Base-by-base conservation (phyloP, 345 rosid species). In the Lepidium sativum region DNA sequence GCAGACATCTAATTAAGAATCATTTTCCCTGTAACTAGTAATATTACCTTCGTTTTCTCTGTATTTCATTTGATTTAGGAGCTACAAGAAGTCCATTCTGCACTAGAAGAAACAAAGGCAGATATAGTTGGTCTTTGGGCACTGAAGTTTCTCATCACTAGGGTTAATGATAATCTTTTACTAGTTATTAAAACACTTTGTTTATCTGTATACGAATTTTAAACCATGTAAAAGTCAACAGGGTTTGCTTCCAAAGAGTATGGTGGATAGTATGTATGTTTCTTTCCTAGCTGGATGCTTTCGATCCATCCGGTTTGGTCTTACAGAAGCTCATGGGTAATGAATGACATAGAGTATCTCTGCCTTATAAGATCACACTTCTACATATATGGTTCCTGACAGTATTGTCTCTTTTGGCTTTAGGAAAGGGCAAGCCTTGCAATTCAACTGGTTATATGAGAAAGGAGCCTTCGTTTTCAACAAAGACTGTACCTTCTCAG, bases 51-150 rank as follows among this genome's bases (percentile, higher is more conserved):
- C 6, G 12, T 31, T 44, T 15, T 62, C 29, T 2, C 9, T 20
- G 42, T 11, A 6, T 76, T 43, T 50, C 35, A 16, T 67, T 54
- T 66, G 54, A 39, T 73, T 9, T 73, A 92, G 98, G 96, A 92
- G 80, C 86, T 92, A 45, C 96, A 86, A 79, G 96, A 92, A 64
- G 82, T 92, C 48, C 83, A 89, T 80, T 92, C 94, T 3, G 81
- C 97, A 67, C 49, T 92, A 81, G 97, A 89, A 79, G 97, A 92
- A 82, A 96, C 91, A 65, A 89, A 92, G 79, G 98, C 96, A 41
- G 97, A 92, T 71, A 89, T 92, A 49, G 98, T 87, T 77, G 98
- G 98, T 39, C 88, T 92, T 60, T 92, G 98, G 98, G 97, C 98
- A 13, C 80, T 92, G 34, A 87, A 72, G 70, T 87, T 89, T 75